Evolutionary conservation across 2,329 filamentous ascomycete genomes (phyloP).

Genomic region (Aspergillus unguis): DNA sequence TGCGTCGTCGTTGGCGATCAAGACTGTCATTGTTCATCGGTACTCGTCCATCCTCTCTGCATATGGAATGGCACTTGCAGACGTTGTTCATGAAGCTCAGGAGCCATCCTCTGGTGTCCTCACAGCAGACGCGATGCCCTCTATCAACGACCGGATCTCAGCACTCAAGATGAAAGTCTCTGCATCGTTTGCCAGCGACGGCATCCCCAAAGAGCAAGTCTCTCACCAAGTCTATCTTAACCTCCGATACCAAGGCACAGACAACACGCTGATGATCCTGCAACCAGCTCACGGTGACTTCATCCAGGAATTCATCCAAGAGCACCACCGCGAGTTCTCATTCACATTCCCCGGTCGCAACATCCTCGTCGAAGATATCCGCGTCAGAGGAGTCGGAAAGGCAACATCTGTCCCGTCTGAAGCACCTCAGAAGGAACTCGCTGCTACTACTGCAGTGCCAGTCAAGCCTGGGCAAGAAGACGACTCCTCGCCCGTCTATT

Average conservation of each 20-base stretch:
- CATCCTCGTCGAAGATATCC: conserved; percentile 84
- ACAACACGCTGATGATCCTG: conserved; percentile 51
- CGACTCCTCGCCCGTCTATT: conserved; percentile 22
- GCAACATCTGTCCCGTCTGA: conserved; percentile 57
- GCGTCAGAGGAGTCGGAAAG: conserved; percentile 77
- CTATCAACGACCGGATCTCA: no score
- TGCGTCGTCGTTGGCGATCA: conserved; percentile 74
- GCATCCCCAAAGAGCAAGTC: no score
- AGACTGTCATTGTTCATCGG: conserved; percentile 76
- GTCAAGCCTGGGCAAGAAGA: not conserved
- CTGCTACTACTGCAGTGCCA: no score
- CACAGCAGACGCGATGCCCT: no score
- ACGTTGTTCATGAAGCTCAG: conserved; percentile 71
- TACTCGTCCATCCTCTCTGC: conserved; percentile 88
- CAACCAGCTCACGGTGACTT: conserved; percentile 73
- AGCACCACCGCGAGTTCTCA: conserved; percentile 87
- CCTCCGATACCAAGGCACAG: conserved; percentile 51
- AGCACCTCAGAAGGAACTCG: not conserved
- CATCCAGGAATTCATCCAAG: conserved; percentile 74
- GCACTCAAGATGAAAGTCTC: no score
- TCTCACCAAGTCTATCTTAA: conserved; percentile 39
- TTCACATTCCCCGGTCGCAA: conserved; percentile 69
- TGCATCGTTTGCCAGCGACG: no score
- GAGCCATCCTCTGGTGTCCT: not conserved
- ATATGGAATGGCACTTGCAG: conserved; percentile 86